Conservation (phyloP, 1,284 basidiomycete species). For the Ceraceosorus guamensis region DNA sequence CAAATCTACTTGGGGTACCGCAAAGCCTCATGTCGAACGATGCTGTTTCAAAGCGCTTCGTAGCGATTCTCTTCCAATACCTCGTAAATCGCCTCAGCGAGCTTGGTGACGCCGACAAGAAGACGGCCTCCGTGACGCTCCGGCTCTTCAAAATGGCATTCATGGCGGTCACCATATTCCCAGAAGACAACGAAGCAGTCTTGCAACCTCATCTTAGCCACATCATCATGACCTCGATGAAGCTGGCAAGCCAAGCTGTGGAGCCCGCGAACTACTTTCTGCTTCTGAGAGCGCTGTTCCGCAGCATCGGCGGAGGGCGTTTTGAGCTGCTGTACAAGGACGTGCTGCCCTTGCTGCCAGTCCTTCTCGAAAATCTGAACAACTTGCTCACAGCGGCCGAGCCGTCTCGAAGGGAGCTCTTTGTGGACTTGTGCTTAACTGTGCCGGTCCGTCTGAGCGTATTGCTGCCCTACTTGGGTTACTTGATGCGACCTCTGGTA, state of each 20-base stretch:
- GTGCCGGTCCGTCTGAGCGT: slow-evolving; percentile 93
- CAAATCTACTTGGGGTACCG: slow-evolving; percentile 74
- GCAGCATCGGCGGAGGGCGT: slow-evolving; percentile 92
- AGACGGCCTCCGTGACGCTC: slow-evolving; percentile 64
- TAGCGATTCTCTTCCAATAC: slow-evolving; percentile 83
- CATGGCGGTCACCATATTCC: slow-evolving; percentile 73
- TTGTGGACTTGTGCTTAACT: slow-evolving; percentile 94
- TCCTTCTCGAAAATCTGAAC: slow-evolving; percentile 92
- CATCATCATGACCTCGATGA: slow-evolving; percentile 94
- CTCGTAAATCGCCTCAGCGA: slow-evolving; percentile 72
- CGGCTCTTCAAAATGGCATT: slow-evolving; percentile 96
- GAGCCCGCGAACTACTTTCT: slow-evolving; percentile 91
- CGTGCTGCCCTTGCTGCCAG: slow-evolving; percentile 87
- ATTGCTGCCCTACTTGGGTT: slow-evolving; percentile 86
- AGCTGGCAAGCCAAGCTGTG: slow-evolving; percentile 79
- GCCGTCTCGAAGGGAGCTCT: slow-evolving; percentile 49
- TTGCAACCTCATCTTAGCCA: slow-evolving; percentile 86
- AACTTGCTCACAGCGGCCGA: slow-evolving; percentile 45
- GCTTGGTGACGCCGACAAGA: slow-evolving; percentile 77
- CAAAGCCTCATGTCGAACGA: slow-evolving; percentile 81
- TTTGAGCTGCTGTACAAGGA: slow-evolving; percentile 96
- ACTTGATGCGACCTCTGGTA: slow-evolving; percentile 94
- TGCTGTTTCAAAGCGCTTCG: slow-evolving; percentile 75
- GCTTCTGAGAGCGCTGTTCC: slow-evolving; percentile 86
- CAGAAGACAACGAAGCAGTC: slow-evolving; percentile 77